Conservation (phyloP, 768 basidiomycete genomes). For the Boletus subcaerulescens region DNA sequence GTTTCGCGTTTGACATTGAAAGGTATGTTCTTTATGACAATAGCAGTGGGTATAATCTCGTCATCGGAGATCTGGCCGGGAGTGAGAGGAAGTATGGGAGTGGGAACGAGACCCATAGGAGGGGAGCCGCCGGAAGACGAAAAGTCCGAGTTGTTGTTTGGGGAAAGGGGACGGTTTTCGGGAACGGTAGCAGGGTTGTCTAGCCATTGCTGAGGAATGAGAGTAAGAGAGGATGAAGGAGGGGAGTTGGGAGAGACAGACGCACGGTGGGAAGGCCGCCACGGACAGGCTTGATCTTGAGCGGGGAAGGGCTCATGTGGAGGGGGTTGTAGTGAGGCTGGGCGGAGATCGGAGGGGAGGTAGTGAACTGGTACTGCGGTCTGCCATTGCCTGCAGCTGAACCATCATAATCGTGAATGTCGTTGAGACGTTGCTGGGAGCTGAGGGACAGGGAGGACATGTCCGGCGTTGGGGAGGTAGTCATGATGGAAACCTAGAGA, state of each 20-base stretch:
- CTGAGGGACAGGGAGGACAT: constrained; percentile 74
- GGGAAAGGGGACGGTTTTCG: constrained; percentile 81
- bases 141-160: constrained; percentile 85
- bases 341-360: constrained; percentile 56
- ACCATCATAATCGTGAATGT: constrained; percentile 82
- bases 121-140: constrained; percentile 86
- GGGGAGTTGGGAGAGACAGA: constrained; percentile 23
- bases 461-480: constrained; percentile 73
- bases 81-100: constrained; percentile 47
- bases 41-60: constrained; percentile 97
- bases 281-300: constrained; percentile 70
- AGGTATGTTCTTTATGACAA: constrained; percentile 99
- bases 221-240: constrained; percentile 23
- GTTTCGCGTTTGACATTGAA: constrained; percentile 98
- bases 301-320: constrained; percentile 63
- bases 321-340: constrained; percentile 48
- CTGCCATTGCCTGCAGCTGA: constrained; percentile 46
- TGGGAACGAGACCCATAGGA: constrained; percentile 46
- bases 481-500: constrained; percentile 51
- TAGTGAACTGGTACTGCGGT: constrained; percentile 68
- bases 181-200: constrained; percentile 50
- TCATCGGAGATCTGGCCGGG: constrained; percentile 63
- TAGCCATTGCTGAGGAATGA: constrained; percentile 72
- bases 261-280: constrained; percentile 72
- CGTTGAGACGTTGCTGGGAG: constrained; percentile 77